Base-by-base conservation (phyloP, 1,139 yeast genomes). In the Citeromyces hawaiiensis region DNA sequence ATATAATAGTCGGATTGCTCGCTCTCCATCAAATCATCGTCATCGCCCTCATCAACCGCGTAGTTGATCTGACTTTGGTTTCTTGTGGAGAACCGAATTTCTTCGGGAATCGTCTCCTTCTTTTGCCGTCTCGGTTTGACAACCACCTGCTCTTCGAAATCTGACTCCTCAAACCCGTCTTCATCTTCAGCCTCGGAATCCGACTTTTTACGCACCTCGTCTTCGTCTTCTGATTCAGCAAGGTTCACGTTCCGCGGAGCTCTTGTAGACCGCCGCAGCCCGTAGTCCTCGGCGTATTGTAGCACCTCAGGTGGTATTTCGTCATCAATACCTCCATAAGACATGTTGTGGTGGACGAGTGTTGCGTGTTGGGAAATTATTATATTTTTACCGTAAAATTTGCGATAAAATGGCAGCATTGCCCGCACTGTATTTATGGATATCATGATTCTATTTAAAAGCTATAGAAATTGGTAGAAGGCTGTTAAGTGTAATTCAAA, bases 61-160 rank as follows among this genome's bases (percentile, higher is more conserved):
- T 87, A 86, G 55, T 88, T 86, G 39, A 88, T 77, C 33, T 70
- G 70, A 48, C 68, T 75, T 48, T 53, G 63, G 47, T 83, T 83
- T 54, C 96, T 69, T 2, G 88, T 69, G 9, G 94, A 82, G 51
- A 87, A 85, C 45, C 96, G 66, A 41, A 82, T 53, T 50, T 74
- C 81, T 31, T 19, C 29, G 9, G 37, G 37, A 23, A 25, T 21
- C 1, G 29, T 17, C 17, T 19, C 23, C 17, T 27, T 35, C 31
- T 35, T 35, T 23, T 35, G 19, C 19, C 30, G 9, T 15, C 17
- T 27, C 21, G 30, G 30, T 5, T 15, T 15, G 1, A 21, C 37
- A 21, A 35, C 16, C 16, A 18, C 37, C n/a, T 27, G 13, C 14
- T 35, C 37, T n/a, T 35, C 37, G n/a, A 16, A 15, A 23, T 14